These are phyloP conservation scores for Aquilaria agallochum DNA, from an alignment of 441 rosid species.

Conservation along the genomic window DNA sequence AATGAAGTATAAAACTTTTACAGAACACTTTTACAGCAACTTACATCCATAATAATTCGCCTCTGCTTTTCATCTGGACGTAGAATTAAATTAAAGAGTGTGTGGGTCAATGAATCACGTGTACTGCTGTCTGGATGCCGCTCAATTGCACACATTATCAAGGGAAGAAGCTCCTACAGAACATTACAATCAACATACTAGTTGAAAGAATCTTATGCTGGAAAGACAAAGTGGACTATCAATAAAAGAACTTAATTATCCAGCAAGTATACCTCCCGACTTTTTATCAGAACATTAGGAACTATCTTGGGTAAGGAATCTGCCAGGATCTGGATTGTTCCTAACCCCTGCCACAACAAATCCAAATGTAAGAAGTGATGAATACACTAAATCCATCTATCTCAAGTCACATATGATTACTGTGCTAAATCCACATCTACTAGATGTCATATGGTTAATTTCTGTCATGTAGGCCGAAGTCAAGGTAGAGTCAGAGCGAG, in stretches of 20 bases:
- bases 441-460: no score
- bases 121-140: slow-evolving; percentile 81
- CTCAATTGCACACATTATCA: slow-evolving; percentile 99
- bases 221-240: neutral
- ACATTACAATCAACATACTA: slow-evolving; percentile 12
- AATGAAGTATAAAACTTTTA: slow-evolving; percentile 18
- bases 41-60: slow-evolving; percentile 91
- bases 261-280: slow-evolving; percentile 72
- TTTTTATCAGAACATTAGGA: slow-evolving; percentile 95
- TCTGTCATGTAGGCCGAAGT: no score
- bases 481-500: no score
- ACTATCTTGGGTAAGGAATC: slow-evolving; percentile 97
- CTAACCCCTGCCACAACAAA: slow-evolving; percentile 63
- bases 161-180: slow-evolving; percentile 91
- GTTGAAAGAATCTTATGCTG: neutral
- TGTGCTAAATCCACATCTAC: no score
- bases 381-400: slow-evolving; percentile 7
- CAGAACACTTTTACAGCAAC: slow-evolving; percentile 24
- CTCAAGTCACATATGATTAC: no score
- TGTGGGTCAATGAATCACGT: slow-evolving; percentile 93
- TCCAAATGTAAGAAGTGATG: slow-evolving; percentile 11
- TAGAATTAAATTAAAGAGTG: slow-evolving; percentile 89
- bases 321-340: slow-evolving; percentile 93
- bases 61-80: slow-evolving; percentile 99
- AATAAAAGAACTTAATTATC: slow-evolving; percentile 11